Evolutionary conservation across 1,284 basidiomycete species (phyloP).

Genomic region (Ustilago tritici): DNA sequence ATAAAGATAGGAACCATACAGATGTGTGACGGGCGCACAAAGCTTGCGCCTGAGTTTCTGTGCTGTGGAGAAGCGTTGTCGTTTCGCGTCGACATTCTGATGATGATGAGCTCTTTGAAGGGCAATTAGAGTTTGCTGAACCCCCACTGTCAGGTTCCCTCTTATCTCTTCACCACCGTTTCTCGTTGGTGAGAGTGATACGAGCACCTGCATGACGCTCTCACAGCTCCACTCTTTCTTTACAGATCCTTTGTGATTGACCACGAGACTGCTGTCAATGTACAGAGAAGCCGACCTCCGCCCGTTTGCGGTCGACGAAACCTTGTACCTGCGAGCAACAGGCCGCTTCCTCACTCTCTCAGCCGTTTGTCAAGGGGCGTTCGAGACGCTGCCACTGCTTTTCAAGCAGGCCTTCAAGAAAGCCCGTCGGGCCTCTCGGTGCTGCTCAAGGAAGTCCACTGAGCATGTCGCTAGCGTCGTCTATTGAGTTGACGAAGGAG

Average conservation of each 20-base stretch:
- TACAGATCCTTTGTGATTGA: background rate
- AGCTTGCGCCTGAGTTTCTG: constrained; percentile 9
- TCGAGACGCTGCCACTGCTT: background rate
- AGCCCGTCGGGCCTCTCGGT: background rate
- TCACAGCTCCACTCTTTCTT: too few relatives aligned
- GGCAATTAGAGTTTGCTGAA: constrained; percentile 1
- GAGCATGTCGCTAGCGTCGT: too few relatives aligned
- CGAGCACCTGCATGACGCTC: too few relatives aligned
- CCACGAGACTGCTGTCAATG: background rate
- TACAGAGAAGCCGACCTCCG: background rate
- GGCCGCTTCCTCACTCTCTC: background rate
- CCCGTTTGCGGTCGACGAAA: background rate
- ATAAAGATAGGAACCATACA: constrained; percentile 23
- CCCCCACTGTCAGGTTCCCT: constrained; percentile 1
- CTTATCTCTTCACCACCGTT: background rate
- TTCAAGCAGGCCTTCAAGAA: background rate
- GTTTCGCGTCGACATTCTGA: constrained; percentile 18
- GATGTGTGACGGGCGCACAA: constrained; percentile 5
- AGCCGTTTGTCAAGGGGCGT: background rate
- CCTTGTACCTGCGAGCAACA: background rate
- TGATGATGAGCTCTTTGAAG: background rate
- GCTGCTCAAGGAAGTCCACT: background rate
- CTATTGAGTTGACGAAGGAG: too few relatives aligned
- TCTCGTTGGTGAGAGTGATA: too few relatives aligned
- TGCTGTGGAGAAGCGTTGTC: background rate